These are phyloP conservation scores for Mycocentrospora acerina DNA, from an alignment of 2,329 filamentous ascomycete species.

Conservation along the genomic window DNA sequence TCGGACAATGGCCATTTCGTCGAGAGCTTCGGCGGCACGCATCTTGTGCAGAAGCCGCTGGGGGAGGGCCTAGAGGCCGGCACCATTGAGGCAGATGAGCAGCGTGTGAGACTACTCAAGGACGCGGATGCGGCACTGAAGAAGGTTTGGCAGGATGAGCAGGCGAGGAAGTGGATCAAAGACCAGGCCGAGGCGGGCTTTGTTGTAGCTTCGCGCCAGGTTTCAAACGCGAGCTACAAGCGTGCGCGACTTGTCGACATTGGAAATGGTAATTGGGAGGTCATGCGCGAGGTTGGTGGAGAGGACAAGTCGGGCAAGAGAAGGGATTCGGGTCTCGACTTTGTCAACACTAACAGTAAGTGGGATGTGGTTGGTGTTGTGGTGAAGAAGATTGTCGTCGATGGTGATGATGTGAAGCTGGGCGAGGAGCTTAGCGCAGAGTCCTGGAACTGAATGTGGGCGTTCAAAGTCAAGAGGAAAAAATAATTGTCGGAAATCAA, in stretches of 20 bases:
- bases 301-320: constrained; percentile 31
- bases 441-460: constrained; percentile 29
- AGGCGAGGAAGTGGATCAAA: constrained; percentile 29
- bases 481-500: too few relatives aligned
- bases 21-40: constrained; percentile 33
- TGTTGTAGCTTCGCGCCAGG: constrained; percentile 31
- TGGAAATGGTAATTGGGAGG: constrained; percentile 33
- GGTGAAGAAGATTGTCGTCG: constrained; percentile 30
- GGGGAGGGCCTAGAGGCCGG: constrained; percentile 29
- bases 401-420: constrained; percentile 28
- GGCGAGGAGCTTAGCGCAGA: constrained; percentile 35
- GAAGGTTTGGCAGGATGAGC: constrained; percentile 27
- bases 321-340: constrained; percentile 32
- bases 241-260: constrained; percentile 34
- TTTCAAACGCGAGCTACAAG: constrained; percentile 39
- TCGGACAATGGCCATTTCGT: constrained; percentile 23
- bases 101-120: constrained; percentile 36
- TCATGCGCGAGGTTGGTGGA: constrained; percentile 33
- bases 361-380: constrained; percentile 37
- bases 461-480: too few relatives aligned
- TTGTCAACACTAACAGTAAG: constrained; percentile 35
- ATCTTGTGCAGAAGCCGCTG: constrained; percentile 31
- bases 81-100: constrained; percentile 38
- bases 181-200: constrained; percentile 35
- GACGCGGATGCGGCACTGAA: constrained; percentile 27